phyloP scores from a whole-genome alignment of 106 monocot species.

The Triglochin maritima region DNA sequence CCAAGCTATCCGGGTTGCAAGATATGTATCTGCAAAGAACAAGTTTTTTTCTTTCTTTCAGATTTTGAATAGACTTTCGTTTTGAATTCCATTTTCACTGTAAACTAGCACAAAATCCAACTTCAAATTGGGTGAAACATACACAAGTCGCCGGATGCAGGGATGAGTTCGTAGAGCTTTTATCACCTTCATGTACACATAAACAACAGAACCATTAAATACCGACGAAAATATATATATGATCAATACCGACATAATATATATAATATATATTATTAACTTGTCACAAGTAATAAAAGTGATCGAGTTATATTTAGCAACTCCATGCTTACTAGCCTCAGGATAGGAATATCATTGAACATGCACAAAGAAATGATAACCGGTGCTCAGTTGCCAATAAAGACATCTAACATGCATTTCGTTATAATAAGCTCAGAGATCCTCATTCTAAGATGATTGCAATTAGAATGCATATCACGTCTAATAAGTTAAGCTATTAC shows the following conservation, averaged over 20 bases:
- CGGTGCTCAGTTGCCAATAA: no score
- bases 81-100: not conserved
- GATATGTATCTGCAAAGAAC: conserved; percentile 62
- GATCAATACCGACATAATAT: not conserved
- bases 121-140: conserved; percentile 15
- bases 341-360: no score
- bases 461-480: no score
- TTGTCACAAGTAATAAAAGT: not conserved
- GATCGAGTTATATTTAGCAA: not conserved
- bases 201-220: not conserved
- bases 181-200: conserved; percentile 47
- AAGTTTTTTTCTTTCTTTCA: not conserved
- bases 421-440: no score
- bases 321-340: not conserved
- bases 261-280: not conserved
- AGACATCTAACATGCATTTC: no score
- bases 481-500: not conserved
- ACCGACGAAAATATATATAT: not conserved
- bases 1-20: conserved; percentile 89
- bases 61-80: not conserved
- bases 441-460: no score
- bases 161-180: conserved; percentile 85
- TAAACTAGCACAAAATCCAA: not conserved
- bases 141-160: conserved; percentile 74
- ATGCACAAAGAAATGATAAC: no score